phyloP scores from a whole-genome alignment of 306 rosid genomes.

The Prunus armeniaca region DNA sequence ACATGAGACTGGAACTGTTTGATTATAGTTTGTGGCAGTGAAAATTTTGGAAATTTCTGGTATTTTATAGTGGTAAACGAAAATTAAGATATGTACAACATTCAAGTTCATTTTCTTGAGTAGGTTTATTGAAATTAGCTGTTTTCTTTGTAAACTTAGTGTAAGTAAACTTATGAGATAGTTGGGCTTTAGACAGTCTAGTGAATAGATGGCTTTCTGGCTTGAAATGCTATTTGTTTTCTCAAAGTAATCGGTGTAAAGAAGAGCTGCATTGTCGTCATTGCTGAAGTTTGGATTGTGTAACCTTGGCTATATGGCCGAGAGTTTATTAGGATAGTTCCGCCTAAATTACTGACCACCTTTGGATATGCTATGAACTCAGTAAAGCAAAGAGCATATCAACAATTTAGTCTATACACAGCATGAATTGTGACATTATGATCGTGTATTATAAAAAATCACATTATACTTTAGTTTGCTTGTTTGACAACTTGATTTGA shows the following conservation, averaged over 20 bases:
- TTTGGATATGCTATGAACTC: neutral
- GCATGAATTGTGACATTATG: neutral
- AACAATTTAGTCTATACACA: neutral
- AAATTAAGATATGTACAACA: neutral
- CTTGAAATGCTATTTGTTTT: neutral
- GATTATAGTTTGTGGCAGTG: constrained; percentile 1
- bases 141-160: neutral
- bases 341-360: neutral
- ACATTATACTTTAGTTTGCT: neutral
- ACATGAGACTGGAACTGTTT: neutral
- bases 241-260: neutral
- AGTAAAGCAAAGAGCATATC: neutral
- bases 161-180: neutral
- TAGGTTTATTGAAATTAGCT: neutral
- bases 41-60: neutral
- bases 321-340: neutral
- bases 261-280: constrained; percentile 1
- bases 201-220: neutral
- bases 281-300: neutral
- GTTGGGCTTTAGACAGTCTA: neutral
- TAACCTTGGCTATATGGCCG: neutral
- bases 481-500: too few species aligned
- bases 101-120: neutral
- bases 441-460: neutral
- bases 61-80: neutral